Percentiles rank a stretch among this genome's conserved stretches.
phyloP scores from a whole-genome alignment of 2,329 filamentous ascomycete genomes.

The Penicillium sp. region DNA sequence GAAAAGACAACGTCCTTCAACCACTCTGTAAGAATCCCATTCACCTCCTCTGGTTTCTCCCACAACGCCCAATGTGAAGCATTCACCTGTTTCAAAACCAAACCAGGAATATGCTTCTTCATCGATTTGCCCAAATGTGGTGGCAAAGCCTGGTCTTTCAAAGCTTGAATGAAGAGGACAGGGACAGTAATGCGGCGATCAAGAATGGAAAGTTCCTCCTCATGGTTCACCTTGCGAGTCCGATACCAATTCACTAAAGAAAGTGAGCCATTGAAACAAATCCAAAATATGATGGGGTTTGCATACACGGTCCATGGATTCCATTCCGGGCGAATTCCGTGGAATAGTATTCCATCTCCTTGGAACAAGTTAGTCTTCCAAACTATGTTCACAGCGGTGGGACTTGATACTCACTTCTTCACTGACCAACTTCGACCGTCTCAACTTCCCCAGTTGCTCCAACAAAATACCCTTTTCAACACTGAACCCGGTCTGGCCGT shows the following conservation, averaged over 20 bases:
- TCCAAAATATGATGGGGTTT: background rate
- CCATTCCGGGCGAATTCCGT: constrained; percentile 65
- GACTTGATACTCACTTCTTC: constrained; percentile 56
- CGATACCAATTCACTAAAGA: constrained; percentile 76
- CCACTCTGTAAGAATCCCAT: constrained; percentile 63
- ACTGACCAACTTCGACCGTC: constrained; percentile 54
- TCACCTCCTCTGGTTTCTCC: constrained; percentile 65
- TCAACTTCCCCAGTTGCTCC: constrained; percentile 55
- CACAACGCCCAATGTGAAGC: constrained; percentile 77
- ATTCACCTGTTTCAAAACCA: constrained; percentile 62
- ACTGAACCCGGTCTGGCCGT: constrained; percentile 54
- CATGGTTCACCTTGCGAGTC: constrained; percentile 62
- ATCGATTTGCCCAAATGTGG: constrained; percentile 66
- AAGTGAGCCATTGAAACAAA: constrained; percentile 1
- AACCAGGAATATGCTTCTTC: constrained; percentile 58
- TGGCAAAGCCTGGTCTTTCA: constrained; percentile 64
- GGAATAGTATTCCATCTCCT: constrained; percentile 71
- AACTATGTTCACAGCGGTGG: no score
- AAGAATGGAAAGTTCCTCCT: constrained; percentile 58
- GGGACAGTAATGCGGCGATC: constrained; percentile 52
- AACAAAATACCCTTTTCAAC: constrained; percentile 58
- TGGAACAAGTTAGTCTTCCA: no score
- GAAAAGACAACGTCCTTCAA: constrained; percentile 51
- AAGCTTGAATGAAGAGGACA: constrained; percentile 68
- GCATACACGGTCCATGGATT: constrained; percentile 63